Conservation (phyloP, 352 stramenopile genomes). For the Pythium brassicae region DNA sequence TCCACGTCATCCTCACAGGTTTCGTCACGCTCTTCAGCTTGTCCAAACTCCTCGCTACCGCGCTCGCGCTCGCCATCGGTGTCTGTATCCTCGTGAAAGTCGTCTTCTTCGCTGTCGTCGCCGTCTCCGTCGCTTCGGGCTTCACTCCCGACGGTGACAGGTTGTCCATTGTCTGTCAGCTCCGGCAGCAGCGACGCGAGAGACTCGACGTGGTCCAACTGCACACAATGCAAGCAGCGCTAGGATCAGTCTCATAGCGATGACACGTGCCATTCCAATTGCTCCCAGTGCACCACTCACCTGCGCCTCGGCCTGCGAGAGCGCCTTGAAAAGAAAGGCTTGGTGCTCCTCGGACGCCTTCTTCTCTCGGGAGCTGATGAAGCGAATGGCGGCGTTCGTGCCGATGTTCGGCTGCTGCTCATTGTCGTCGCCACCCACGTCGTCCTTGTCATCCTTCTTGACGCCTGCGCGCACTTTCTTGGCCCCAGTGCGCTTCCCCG, state of each 20-base stretch:
- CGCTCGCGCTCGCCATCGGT: neutral
- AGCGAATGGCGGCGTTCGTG: constrained; percentile 13
- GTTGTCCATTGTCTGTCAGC: neutral
- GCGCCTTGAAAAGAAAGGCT: constrained; percentile 51
- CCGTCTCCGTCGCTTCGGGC: constrained; percentile 1
- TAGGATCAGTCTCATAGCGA: neutral
- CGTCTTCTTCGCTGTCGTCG: constrained; percentile 3
- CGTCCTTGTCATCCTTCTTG: constrained; percentile 3
- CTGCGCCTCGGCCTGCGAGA: constrained; percentile 60
- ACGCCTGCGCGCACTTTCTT: no score
- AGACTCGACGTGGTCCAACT: constrained; percentile 52
- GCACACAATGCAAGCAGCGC: neutral
- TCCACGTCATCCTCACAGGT: no score
- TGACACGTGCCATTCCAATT: no score
- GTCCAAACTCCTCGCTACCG: no score
- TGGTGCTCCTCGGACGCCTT: constrained; percentile 49
- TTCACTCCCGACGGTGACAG: neutral
- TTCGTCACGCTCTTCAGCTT: no score
- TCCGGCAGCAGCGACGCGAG: constrained; percentile 31
- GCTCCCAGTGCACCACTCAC: constrained; percentile 9
- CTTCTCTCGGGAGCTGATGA: constrained; percentile 52
- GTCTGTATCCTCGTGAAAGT: constrained; percentile 2
- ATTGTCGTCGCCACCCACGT: neutral
- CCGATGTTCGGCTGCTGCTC: constrained; percentile 1
- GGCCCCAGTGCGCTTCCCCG: constrained; percentile 11